Conservation (phyloP, 2,329 filamentous ascomycete genomes). For the Fusarium sororula region DNA sequence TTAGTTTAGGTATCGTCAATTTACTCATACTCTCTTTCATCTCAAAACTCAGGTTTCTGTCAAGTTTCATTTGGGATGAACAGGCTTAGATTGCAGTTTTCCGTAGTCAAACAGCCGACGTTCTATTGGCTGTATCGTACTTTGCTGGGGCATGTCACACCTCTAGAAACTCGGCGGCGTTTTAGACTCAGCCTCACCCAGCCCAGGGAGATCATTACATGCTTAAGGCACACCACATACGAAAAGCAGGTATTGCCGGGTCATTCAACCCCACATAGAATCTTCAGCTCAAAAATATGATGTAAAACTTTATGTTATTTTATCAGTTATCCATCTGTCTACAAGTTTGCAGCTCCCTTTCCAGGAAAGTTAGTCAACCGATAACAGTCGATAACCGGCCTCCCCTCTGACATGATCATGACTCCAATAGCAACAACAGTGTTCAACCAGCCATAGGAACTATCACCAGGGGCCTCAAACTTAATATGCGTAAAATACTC, state of each 20-base stretch:
- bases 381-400: conserved; percentile 34
- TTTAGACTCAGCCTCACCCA: neutral
- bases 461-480: conserved; percentile 28
- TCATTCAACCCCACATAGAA: neutral
- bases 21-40: neutral
- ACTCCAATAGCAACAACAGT: conserved; percentile 22
- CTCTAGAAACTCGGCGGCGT: neutral
- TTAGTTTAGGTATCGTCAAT: neutral
- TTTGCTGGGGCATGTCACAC: neutral
- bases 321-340: neutral
- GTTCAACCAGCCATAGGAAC: conserved; percentile 29
- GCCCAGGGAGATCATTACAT: neutral
- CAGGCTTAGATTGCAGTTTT: neutral
- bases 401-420: conserved; percentile 32
- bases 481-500: conserved; percentile 35
- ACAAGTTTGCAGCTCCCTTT: conserved; percentile 1
- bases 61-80: neutral
- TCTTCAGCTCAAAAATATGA: neutral
- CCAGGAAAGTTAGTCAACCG: conserved; percentile 35
- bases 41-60: neutral
- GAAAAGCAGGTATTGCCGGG: neutral
- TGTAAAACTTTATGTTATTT: neutral
- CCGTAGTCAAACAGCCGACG: neutral
- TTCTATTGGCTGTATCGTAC: neutral
- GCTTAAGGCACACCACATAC: neutral